Conservation (phyloP, 257 asterid genomes). For the Craterostigma plantagineum region DNA sequence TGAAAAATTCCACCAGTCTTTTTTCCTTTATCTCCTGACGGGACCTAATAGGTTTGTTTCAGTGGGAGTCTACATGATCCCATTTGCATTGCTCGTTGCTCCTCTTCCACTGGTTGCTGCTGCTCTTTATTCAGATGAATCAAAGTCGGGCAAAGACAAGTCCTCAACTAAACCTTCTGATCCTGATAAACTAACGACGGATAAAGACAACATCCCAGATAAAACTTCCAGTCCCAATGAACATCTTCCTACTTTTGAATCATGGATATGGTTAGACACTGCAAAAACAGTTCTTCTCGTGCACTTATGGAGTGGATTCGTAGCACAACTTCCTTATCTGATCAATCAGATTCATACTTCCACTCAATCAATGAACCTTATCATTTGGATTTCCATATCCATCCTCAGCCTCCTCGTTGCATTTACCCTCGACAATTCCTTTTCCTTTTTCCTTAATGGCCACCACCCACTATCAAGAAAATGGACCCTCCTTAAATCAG, state of each 20-base stretch:
- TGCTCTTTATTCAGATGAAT: slow-evolving; percentile 53
- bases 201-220: too few relatives aligned
- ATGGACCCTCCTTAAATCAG: slow-evolving; percentile 68
- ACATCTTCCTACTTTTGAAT: slow-evolving; percentile 20
- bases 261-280: slow-evolving; percentile 82
- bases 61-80: slow-evolving; percentile 88
- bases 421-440: slow-evolving; percentile 15
- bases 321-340: slow-evolving; percentile 48
- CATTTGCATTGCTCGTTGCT: slow-evolving; percentile 69
- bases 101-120: slow-evolving; percentile 91
- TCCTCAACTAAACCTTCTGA: too few relatives aligned
- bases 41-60: slow-evolving; percentile 73
- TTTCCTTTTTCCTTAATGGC: slow-evolving; percentile 8
- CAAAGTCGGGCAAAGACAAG: too few relatives aligned
- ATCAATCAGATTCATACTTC: slow-evolving; percentile 26
- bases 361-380: slow-evolving; percentile 32
- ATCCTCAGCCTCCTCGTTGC: slow-evolving; percentile 28
- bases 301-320: slow-evolving; percentile 67
- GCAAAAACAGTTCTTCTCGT: slow-evolving; percentile 53
- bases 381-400: slow-evolving; percentile 33
- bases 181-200: too few relatives aligned
- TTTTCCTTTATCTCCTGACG: slow-evolving; percentile 72
- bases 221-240: slow-evolving; percentile 15
- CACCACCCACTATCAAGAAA: slow-evolving; percentile 22
- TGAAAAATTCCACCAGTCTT: slow-evolving; percentile 95